Conservation (phyloP, 352 stramenopile species). For the Globisporangium spiculum region DNA sequence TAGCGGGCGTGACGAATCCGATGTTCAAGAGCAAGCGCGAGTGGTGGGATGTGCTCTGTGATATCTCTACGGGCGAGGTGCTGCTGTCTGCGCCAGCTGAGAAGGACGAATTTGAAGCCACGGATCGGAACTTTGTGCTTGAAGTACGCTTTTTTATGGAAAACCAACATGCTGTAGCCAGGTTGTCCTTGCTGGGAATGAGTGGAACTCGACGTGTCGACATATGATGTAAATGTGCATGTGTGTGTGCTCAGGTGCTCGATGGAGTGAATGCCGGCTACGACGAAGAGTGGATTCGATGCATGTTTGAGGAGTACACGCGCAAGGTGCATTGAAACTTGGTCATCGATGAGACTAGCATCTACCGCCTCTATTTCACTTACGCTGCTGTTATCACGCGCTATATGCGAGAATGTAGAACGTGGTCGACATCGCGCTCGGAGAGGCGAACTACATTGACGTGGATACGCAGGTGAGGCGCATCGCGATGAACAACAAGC, state of each 20-base stretch:
- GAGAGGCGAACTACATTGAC: conserved; percentile 76
- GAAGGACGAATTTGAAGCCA: conserved; percentile 70
- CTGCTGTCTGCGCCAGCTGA: conserved; percentile 54
- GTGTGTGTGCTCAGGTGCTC: conserved; percentile 43
- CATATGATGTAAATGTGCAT: not conserved
- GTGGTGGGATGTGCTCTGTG: conserved; percentile 90
- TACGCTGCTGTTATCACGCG: not conserved
- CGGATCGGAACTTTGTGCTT: conserved; percentile 69
- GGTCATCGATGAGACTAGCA: not conserved
- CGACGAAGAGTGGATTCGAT: conserved; percentile 84
- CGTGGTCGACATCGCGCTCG: conserved; percentile 74
- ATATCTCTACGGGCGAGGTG: conserved; percentile 82
- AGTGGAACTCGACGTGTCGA: not conserved
- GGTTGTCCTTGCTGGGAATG: not conserved
- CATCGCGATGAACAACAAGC: conserved; percentile 83
- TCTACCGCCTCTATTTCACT: not conserved
- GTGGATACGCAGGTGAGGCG: conserved; percentile 66
- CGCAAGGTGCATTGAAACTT: conserved; percentile 35
- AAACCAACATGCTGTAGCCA: not conserved
- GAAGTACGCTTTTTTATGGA: conserved; percentile 33
- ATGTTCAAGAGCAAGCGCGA: conserved; percentile 91
- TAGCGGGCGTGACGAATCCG: conserved; percentile 89
- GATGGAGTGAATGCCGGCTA: conserved; percentile 77
- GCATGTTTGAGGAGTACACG: conserved; percentile 89
- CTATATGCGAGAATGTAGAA: conserved; percentile 28